Base-by-base conservation (phyloP, 257 asterid genomes). In the Fraxinus excelsior region DNA sequence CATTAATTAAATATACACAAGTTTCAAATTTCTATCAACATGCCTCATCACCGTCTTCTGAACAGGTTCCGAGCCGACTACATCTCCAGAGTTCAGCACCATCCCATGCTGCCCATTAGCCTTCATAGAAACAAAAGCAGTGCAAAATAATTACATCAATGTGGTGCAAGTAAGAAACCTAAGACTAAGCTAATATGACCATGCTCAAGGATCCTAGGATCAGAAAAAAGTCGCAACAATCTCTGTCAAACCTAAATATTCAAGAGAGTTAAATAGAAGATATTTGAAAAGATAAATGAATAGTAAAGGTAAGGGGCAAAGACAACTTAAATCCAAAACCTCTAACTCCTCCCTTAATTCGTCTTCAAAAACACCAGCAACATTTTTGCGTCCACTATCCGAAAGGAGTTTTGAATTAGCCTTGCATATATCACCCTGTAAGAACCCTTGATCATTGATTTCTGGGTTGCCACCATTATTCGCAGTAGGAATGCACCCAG, bases 11-110 rank as follows among this genome's bases (percentile, higher is more conserved):
- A 62, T 25, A 25, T 26, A 26, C 19, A 1, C 5, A 62, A 23
- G 32, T 62, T 62, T 23, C 79, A 74, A 76, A 75, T 76, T 74
- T 74, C 75, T 16, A 71, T 69, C 13, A 25, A 87, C 99, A 68
- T 94, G 97, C 97, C 96, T 90, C 79, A 87, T 78, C 77, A 86
- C 93, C 16, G 35, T 86, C 80, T 85, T 85, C 84, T 88, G 87
- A 68, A 85, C 97, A 81, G 97, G 78, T 78, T 94, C 97, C 0
- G 96, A 84, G 75, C 87, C 91, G 74, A 84, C 90, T 73, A 87
- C 93, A 69, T 86, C 97, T 78, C 88, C 87, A 12, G 97, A 80
- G 78, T 89, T 85, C 70, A 88, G 83, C 51, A 88, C 87, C 88
- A 86, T 85, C 21, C 91, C 85, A 42, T 79, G 85, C 28, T 88